phyloP scores from a whole-genome alignment of 768 basidiomycete species.

The Clitopilus hobsonii region DNA sequence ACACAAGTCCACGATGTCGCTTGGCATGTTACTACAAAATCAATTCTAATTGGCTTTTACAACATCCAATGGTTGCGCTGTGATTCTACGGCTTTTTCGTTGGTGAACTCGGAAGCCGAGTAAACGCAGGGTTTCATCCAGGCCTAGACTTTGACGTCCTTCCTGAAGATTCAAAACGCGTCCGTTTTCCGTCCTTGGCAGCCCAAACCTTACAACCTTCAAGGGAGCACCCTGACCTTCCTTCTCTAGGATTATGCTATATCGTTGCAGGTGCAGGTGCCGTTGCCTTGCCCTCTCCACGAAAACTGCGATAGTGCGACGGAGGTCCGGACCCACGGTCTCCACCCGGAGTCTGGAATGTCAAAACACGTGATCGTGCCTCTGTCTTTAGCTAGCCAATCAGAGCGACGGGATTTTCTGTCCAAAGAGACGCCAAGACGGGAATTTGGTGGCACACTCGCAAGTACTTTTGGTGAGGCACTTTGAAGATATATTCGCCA shows the following conservation, averaged over 20 bases:
- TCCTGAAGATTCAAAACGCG: no score
- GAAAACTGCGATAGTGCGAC: neutral
- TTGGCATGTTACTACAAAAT: slow-evolving; percentile 3
- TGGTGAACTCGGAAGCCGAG: no score
- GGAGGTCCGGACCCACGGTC: neutral
- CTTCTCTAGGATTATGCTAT: no score
- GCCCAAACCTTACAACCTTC: no score
- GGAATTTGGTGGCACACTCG: neutral
- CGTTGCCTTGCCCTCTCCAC: neutral
- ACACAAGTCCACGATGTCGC: neutral
- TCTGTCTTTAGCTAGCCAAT: neutral
- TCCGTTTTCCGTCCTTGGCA: no score
- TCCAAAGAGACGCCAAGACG: neutral
- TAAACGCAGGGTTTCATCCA: neutral
- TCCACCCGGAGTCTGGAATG: neutral
- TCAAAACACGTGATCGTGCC: neutral
- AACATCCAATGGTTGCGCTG: neutral
- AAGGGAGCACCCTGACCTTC: no score
- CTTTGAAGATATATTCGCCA: no score
- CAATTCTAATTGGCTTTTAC: slow-evolving; percentile 1
- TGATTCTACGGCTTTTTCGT: no score
- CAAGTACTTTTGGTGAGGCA: no score
- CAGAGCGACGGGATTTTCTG: neutral
- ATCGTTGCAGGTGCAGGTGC: no score
- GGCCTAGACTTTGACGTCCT: no score